Conservation (phyloP, 2,329 filamentous ascomycete genomes). For the Ophiostoma populinum region DNA sequence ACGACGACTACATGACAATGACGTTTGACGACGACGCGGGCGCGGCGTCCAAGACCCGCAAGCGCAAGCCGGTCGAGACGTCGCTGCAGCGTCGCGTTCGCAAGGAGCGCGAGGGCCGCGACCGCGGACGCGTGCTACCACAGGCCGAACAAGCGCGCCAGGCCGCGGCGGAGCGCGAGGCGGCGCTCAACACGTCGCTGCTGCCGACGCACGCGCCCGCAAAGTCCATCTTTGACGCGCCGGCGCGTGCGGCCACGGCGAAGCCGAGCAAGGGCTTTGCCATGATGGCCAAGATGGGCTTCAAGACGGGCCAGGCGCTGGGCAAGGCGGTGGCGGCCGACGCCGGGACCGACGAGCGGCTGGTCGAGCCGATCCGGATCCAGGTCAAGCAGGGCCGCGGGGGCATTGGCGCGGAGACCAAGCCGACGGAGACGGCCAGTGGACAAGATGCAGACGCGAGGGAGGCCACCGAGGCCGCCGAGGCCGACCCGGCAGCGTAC, state of each 20-base stretch:
- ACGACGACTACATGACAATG: constrained; percentile 95
- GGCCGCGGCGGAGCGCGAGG: constrained; percentile 54
- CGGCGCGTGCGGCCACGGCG: background rate
- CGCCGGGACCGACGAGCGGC: background rate
- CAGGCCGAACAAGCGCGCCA: constrained; percentile 70
- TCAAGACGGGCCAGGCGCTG: constrained; percentile 56
- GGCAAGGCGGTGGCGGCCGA: constrained; percentile 28
- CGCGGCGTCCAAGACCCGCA: background rate
- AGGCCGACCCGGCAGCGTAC: constrained; percentile 50
- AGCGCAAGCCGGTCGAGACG: constrained; percentile 20
- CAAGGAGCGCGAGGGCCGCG: constrained; percentile 46
- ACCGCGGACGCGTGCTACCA: constrained; percentile 51
- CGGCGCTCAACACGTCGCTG: constrained; percentile 57
- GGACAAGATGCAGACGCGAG: constrained; percentile 14
- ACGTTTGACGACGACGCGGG: constrained; percentile 48
- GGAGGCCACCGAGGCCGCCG: constrained; percentile 26
- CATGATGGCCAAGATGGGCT: constrained; percentile 97
- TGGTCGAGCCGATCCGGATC: constrained; percentile 57
- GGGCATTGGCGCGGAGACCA: constrained; percentile 54
- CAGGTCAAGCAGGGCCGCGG: constrained; percentile 61
- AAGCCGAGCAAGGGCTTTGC: constrained; percentile 61
- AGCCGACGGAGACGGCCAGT: constrained; percentile 34
- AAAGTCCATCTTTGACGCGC: background rate
- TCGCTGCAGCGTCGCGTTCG: constrained; percentile 37
- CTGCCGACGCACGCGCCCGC: constrained; percentile 31